Evolutionary conservation across 2,329 filamentous ascomycete species (phyloP), one percentile per base, ranked within the genome.

Genomic region (Fusarium beomiforme): DNA sequence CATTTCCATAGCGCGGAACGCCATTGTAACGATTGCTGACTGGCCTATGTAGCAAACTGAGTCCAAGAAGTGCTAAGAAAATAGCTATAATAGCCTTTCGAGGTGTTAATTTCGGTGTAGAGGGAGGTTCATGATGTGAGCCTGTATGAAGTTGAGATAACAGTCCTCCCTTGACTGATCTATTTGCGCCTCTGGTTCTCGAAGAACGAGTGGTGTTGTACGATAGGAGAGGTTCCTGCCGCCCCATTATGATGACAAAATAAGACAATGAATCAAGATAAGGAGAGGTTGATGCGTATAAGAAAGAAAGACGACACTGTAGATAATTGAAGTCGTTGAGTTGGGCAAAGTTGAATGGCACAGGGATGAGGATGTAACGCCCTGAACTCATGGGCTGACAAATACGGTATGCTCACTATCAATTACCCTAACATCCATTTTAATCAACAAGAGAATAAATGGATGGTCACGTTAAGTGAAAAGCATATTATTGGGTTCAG

Each of bases 11-110:
- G n/a, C 77, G 66, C 36, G 67, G 72, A 16, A 74, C 53, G 16
- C 66, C 70, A 34, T 70, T 71, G 36, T 76, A 76, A 17, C 77
- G 75, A 47, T 66, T 69, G 11, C 49, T 59, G 29, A 75, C 64
- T n/a, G 76, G 75, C 41, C 73, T 56, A 46, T 77, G 73, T 33
- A 80, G 66, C 21, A 78, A 33, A 26, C 76, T 72, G 26, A 80
- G 65, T 2, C 69, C 59, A 8, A 80, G 29, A 1, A 82, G 57
- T 2, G 76, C 72, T 12, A 79, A 31, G 8, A 78, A 69, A 17
- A 72, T 64, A 36, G 60, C 74, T 14, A 75, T 37, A 1, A 79
- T 56, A n/a, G 71, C 55, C 56, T 68, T 77, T 37, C 64, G 69
- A 10, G 75, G 73, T 8, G 74, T 74, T 49, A 78, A 67, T 51